These are phyloP conservation scores for Spathaspora gorwiae DNA, from an alignment of 805 yeast genomes.

Conservation along the genomic window DNA sequence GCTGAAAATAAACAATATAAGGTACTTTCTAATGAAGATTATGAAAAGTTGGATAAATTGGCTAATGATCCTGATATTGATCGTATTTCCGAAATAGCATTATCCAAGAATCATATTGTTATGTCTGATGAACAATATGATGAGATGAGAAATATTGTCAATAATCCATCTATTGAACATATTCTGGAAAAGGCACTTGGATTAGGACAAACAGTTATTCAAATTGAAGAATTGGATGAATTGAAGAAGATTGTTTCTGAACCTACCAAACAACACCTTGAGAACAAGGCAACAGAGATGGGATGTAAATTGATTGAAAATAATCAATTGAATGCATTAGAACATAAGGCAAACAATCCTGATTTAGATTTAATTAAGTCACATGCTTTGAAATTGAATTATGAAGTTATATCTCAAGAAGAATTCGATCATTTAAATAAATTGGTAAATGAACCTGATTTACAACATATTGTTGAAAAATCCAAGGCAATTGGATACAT, in stretches of 20 bases:
- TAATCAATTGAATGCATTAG: conserved; percentile 9
- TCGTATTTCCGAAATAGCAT: conserved; percentile 21
- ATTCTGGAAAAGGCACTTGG: conserved; percentile 10
- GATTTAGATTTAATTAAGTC: conserved; percentile 26
- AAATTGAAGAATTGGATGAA: conserved; percentile 6
- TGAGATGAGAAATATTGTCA: conserved; percentile 2
- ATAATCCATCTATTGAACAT: conserved; percentile 21
- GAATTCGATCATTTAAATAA: conserved; percentile 11
- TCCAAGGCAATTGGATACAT: conserved; percentile 12
- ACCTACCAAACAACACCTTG: conserved; percentile 20
- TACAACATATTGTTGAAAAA: conserved; percentile 20
- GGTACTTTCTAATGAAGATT: conserved; percentile 9
- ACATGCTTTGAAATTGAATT: conserved; percentile 22
- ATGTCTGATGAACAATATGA: conserved; percentile 5
- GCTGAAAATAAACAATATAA: conserved; percentile 8
- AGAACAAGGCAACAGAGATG: conserved; percentile 18
- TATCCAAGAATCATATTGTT: conserved; percentile 2
- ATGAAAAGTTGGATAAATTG: conserved; percentile 5
- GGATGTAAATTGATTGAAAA: conserved; percentile 12
- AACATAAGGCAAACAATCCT: conserved; percentile 15
- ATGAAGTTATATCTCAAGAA: conserved; percentile 6
- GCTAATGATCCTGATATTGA: conserved; percentile 23
- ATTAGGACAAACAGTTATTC: conserved; percentile 10
- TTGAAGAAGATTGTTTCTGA: conserved; percentile 10
- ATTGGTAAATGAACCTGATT: conserved; percentile 28